These are phyloP conservation scores for Amaranthus hypochondriacus DNA, from an alignment of 148 eudicot genomes.

Conservation along the genomic window DNA sequence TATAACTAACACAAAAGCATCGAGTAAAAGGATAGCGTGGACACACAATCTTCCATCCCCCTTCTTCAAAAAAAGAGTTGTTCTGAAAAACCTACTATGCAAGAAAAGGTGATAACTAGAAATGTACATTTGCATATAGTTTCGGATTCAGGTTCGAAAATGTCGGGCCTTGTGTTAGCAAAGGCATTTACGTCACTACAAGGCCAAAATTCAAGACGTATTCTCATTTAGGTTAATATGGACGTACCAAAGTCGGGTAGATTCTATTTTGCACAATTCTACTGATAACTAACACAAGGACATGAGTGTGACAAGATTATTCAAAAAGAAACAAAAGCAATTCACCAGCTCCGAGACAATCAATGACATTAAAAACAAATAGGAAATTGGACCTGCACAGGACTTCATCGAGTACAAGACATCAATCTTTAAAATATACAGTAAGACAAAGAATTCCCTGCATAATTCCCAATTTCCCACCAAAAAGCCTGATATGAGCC, in stretches of 20 bases:
- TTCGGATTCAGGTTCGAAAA: too few species aligned
- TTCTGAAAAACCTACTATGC: not conserved
- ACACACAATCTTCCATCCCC: not conserved
- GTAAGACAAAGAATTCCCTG: not conserved
- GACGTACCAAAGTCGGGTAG: too few species aligned
- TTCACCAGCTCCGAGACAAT: not conserved
- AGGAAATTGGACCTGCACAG: not conserved
- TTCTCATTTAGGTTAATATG: too few species aligned
- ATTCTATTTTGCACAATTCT: too few species aligned
- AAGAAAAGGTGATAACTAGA: not conserved
- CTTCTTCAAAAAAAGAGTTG: not conserved
- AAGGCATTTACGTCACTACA: too few species aligned
- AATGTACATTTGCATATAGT: too few species aligned
- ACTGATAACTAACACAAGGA: not conserved
- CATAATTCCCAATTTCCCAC: not conserved
- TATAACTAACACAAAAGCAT: not conserved
- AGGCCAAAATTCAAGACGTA: too few species aligned
- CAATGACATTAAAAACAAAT: not conserved
- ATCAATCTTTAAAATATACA: not conserved
- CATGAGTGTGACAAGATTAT: not conserved
- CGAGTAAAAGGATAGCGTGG: not conserved
- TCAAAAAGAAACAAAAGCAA: not conserved
- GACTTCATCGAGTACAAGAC: not conserved
- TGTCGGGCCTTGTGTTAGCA: too few species aligned
- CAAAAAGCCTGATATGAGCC: not conserved